These are phyloP conservation scores for Papilionanthe hybrid DNA, from an alignment of 116 monocot species.

Conservation along the genomic window DNA sequence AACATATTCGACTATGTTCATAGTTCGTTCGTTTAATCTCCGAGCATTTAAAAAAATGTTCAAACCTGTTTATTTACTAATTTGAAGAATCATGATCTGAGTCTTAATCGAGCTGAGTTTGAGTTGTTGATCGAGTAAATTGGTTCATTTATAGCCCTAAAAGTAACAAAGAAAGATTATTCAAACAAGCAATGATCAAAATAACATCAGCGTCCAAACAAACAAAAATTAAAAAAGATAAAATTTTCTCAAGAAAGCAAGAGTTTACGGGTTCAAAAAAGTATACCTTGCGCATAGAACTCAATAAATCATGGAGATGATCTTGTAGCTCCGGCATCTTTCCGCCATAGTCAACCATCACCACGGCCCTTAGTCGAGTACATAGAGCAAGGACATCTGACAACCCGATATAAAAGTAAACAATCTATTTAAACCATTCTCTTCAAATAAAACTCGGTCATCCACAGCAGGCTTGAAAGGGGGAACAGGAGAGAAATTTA, in stretches of 20 bases:
- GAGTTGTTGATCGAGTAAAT: too few relatives aligned
- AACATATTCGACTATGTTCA: too few relatives aligned
- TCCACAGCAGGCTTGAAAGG: not conserved
- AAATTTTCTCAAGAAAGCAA: not conserved
- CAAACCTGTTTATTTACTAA: too few relatives aligned
- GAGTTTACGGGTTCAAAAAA: not conserved
- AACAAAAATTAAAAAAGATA: not conserved
- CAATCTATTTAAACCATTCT: not conserved
- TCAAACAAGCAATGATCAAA: too few relatives aligned
- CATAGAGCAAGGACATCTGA: conserved; percentile 57
- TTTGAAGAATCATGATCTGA: too few relatives aligned
- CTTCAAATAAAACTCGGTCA: not conserved
- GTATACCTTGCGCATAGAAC: conserved; percentile 35
- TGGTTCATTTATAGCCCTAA: too few relatives aligned
- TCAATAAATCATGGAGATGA: conserved; percentile 33
- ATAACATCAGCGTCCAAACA: not conserved
- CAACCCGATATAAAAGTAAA: not conserved
- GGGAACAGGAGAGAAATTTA: not conserved
- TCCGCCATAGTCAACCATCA: conserved; percentile 78
- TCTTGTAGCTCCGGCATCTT: conserved; percentile 68
- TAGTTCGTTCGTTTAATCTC: too few relatives aligned
- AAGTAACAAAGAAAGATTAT: too few relatives aligned
- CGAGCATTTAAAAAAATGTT: too few relatives aligned
- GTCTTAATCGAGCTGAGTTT: too few relatives aligned
- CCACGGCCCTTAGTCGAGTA: conserved; percentile 52